phyloP scores from a whole-genome alignment of 345 rosid genomes.

The Microthlaspi erraticum region DNA sequence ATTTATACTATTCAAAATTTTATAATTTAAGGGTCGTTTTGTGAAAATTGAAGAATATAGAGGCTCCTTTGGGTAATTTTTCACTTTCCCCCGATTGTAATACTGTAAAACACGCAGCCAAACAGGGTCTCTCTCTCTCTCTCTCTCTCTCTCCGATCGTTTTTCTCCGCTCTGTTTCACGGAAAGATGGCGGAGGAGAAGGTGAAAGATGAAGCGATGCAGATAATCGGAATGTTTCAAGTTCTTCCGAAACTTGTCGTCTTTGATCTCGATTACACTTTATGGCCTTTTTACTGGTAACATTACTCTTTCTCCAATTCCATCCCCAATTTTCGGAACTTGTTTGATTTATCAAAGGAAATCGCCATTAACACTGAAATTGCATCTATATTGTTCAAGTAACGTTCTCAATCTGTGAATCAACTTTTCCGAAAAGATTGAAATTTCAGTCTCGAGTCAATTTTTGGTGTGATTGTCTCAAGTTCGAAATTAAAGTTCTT shows the following conservation, averaged over 20 bases:
- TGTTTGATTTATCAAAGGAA: neutral
- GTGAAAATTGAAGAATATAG: neutral
- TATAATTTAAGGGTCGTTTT: neutral
- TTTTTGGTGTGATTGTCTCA: neutral
- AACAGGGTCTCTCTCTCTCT: neutral
- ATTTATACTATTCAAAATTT: no score
- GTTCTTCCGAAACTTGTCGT: conserved; percentile 68
- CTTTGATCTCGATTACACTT: conserved; percentile 86
- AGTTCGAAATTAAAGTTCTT: neutral
- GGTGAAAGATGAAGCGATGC: conserved; percentile 63
- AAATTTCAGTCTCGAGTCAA: neutral
- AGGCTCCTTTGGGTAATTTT: neutral
- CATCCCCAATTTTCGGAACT: neutral
- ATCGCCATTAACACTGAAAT: neutral
- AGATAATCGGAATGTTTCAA: conserved; percentile 62
- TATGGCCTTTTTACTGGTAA: conserved; percentile 92
- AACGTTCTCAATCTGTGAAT: neutral
- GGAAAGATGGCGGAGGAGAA: conserved; percentile 61
- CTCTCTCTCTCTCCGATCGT: neutral
- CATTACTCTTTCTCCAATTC: neutral
- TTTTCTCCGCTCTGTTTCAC: neutral
- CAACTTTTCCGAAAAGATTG: neutral
- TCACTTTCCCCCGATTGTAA: neutral
- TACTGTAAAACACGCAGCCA: conserved; percentile 1
- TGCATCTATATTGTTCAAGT: neutral